Percentiles rank a stretch among this genome's conserved stretches.
Conservation (phyloP, 148 eudicot genomes). For the Gaultheria prostrata region DNA sequence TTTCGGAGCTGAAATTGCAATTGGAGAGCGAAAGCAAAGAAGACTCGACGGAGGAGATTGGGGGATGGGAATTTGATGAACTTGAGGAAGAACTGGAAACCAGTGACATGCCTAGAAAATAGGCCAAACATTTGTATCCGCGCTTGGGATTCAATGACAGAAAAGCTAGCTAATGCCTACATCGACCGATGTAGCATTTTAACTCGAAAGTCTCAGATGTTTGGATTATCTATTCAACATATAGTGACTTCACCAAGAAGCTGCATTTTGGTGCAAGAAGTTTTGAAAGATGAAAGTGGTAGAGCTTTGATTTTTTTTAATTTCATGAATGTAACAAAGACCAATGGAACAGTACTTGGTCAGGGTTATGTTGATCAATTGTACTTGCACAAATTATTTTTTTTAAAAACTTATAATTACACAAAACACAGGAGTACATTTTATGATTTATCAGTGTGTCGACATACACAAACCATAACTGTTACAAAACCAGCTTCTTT, state of each 20-base stretch:
- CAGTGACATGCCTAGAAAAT: constrained; percentile 9
- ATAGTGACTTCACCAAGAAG: background rate
- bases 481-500: background rate
- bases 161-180: background rate
- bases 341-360: background rate
- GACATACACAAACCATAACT: too few species aligned
- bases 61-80: constrained; percentile 46
- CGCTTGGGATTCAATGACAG: background rate
- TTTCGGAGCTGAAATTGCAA: constrained; percentile 25
- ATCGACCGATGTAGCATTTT: background rate
- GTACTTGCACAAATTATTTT: too few species aligned
- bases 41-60: constrained; percentile 27
- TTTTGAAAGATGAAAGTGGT: constrained; percentile 6
- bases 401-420: too few species aligned
- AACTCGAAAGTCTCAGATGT: background rate
- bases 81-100: constrained; percentile 21
- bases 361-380: background rate
- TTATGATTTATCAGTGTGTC: background rate
- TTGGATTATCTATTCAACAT: background rate
- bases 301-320: background rate
- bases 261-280: background rate
- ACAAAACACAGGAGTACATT: background rate
- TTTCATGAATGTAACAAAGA: background rate
- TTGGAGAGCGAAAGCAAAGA: constrained; percentile 27
- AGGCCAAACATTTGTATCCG: background rate